Evolutionary conservation across 2,329 filamentous ascomycete genomes (phyloP), one percentile per base, ranked within the genome.

Genomic region (Fusarium staphyleae): DNA sequence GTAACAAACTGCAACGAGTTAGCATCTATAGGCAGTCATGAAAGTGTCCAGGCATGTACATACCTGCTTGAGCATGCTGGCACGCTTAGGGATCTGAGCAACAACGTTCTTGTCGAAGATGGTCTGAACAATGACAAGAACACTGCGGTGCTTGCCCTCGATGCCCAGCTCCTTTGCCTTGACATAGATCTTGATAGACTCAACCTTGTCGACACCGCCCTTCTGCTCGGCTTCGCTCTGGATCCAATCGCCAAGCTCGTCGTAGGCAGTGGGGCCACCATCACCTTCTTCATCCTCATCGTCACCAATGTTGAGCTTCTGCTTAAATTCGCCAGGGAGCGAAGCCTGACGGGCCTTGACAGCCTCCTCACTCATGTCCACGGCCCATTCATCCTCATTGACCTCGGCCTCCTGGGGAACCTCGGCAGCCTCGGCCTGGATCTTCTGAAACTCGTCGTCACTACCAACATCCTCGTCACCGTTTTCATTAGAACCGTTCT

Each of bases 161-260:
- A 99, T 95, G 67, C 93, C 93, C 50, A 98, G 82, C 68, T 98
- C 95, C 80, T 96, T 95, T 62, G 93, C 93, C 83, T 99, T 98
- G 77, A 96, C 79, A 77, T 96, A 98, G 73, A 99, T 91, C 32
- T 93, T 88, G 63, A 98, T 83, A 69, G 96, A 93, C 70, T 91
- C 87, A 62, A 99, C 84, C 54, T 92, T 87, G 77, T 86, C 82
- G 67, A 96, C 81, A 66, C 87, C 81, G 57, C 89, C 90, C 76
- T 89, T 87, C 61, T 85, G 83, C 53, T 86, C 81, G 52, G 87
- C 87, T 71, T 93, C 82, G 54, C 81, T 81, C 70, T 90, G 83
- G 69, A 99, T 90, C 95, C 95, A 99, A 77, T 88, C 90, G 71
- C 93, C 95, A 62, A 99, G 87, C 66, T 91, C 86, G 72, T 97